A percentile compares a stretch with the other conserved stretches of the same genome.
Evolutionary conservation across 106 monocot genomes (phyloP).

Genomic region (Phalaenopsis equestris): DNA sequence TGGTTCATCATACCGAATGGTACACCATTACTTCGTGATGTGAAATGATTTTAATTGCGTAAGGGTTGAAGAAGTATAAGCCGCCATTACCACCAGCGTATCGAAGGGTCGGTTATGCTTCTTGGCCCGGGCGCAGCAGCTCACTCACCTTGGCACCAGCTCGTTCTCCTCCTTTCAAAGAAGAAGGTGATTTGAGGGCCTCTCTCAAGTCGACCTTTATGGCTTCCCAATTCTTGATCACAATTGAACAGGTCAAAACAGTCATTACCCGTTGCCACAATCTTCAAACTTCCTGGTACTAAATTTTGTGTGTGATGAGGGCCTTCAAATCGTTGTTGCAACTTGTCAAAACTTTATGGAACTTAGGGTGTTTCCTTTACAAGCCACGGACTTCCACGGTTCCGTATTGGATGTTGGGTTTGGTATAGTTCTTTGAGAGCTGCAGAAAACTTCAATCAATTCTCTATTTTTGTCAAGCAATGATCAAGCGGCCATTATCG

Average conservation of each 20-base stretch:
- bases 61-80: no score
- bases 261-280: conserved; percentile 53
- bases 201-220: conserved; percentile 28
- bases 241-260: conserved; percentile 34
- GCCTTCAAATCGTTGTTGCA: conserved; percentile 38
- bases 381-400: conserved; percentile 38
- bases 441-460: conserved; percentile 72
- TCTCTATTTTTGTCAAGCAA: conserved; percentile 71
- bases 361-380: conserved; percentile 42
- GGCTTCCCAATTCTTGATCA: conserved; percentile 32
- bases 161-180: conserved; percentile 21
- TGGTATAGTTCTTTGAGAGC: conserved; percentile 62
- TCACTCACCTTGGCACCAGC: conserved; percentile 13
- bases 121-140: conserved; percentile 37
- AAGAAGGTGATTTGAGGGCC: conserved; percentile 1
- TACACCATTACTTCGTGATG: no score
- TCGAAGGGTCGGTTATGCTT: conserved; percentile 4
- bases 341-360: conserved; percentile 46
- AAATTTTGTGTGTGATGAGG: conserved; percentile 24
- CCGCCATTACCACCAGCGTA: no score
- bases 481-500: conserved; percentile 71
- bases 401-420: conserved; percentile 63
- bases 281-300: conserved; percentile 59
- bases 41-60: no score
- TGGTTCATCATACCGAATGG: no score